Base-by-base conservation (phyloP, 805 yeast species). In the Ogataea nonfermentans region DNA sequence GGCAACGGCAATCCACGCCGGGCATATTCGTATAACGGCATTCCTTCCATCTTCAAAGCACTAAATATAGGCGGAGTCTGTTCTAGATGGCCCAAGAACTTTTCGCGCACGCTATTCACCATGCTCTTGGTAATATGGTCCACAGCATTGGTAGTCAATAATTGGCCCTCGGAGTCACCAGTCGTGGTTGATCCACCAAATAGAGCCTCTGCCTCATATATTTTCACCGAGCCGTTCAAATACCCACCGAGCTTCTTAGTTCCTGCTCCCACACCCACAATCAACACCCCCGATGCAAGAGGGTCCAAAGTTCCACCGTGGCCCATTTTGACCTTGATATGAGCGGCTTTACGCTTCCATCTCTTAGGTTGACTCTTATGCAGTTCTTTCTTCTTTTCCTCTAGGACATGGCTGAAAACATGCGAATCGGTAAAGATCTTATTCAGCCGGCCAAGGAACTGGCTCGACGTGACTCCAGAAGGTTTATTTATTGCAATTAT, bases 291-390 rank as follows among this genome's bases (percentile, higher is more conserved):
- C n/a, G 89, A 80, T 0, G 99, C 99, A 29, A 86, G 64, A 0
- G 98, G 97, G 56, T 93, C 99, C 26, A 93, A 68, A 0, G 99
- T 93, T 8, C 99, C 99, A 13, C 99, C 99, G 61, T 93, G 99
- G 1, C 99, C 99, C 70, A 91, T 83, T 56, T 93, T 93, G 24
- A 90, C 79, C 52, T 80, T 81, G 4, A 75, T 66, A 23, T 70
- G 69, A 16, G 72, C 65, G 20, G 74, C 67, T 42, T 76, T 74
- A 38, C 76, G 72, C 43, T 74, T 71, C 30, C 77, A 71, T 25
- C 78, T 70, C 39, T 66, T 69, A 37, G 69, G 60, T 23, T 65
- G 57, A 11, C 71, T 57, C 29, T 70, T 70, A 23, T 69, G 64
- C 44, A 76, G 70, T 16, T 66, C 70, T 10, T 71, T 69, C 46